phyloP scores from a whole-genome alignment of 805 yeast genomes.

The Hermanozyma aechmeae region DNA sequence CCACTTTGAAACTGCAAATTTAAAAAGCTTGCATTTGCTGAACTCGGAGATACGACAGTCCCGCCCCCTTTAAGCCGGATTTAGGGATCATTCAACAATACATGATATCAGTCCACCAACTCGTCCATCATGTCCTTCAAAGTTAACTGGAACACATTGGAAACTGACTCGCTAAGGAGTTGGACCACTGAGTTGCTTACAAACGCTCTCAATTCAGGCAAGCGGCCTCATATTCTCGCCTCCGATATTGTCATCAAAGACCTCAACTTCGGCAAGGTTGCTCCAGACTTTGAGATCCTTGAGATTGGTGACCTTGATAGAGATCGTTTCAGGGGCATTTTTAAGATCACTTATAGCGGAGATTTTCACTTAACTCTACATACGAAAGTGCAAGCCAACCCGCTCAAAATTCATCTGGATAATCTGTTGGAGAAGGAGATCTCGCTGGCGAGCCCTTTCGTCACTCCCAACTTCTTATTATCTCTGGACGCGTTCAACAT shows the following conservation, averaged over 20 bases:
- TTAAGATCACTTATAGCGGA: constrained; percentile 67
- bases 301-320: constrained; percentile 76
- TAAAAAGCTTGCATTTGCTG: too few relatives aligned
- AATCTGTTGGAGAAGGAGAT: constrained; percentile 29
- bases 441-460: constrained; percentile 32
- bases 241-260: constrained; percentile 61
- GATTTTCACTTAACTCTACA: constrained; percentile 67
- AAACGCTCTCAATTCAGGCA: constrained; percentile 66
- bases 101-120: not conserved
- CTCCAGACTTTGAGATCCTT: constrained; percentile 69
- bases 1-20: too few relatives aligned
- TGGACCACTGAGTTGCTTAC: constrained; percentile 61
- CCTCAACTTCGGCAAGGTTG: constrained; percentile 60
- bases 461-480: constrained; percentile 57
- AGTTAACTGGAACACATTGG: constrained; percentile 69
- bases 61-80: too few relatives aligned
- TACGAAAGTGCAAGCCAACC: constrained; percentile 79
- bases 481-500: constrained; percentile 63
- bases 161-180: constrained; percentile 49
- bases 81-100: too few relatives aligned
- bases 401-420: constrained; percentile 57
- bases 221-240: constrained; percentile 60
- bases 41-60: too few relatives aligned
- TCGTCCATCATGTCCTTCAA: constrained; percentile 57
- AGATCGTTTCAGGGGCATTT: constrained; percentile 74